Evolutionary conservation across 148 eudicot species (phyloP), one percentile per base, ranked within the genome.

Genomic region (Chenopodium suecicum): DNA sequence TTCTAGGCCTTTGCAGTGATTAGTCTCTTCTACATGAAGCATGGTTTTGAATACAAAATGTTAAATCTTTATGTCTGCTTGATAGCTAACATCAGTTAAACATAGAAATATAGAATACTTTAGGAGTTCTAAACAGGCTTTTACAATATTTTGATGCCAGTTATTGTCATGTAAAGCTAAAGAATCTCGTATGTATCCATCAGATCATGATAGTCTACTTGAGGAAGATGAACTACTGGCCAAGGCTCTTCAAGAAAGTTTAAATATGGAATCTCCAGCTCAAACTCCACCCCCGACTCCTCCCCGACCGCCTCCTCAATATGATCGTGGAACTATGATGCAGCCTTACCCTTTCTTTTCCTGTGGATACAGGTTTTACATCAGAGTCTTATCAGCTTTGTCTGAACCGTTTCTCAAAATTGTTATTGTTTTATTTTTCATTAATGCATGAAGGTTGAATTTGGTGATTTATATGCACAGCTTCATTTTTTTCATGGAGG

Each of bases 161-260:
- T 75, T 63, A 64, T 48, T 69, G 22, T 71, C 20, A 47, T 60
- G 17, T 37, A 52, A 76, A 8, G 73, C 44, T 66, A 70, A 60
- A 23, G 9, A 47, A 65, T 72, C 58, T 27, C 69, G 20, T 29
- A 19, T 34, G 37, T 47, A 32, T 73, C 63, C 56, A 27, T 74
- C 79, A 88, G 98, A 93, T 65, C 31, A 79, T 47, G 94, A 87
- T 19, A 48, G 80, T 82, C 88, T 84, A 66, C 74, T 92, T 85
- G 93, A 91, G 77, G 99, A 94, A 88, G 98, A 96, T 83, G 99
- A 96, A 85, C 88, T 76, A 81, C 93, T 96, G 56, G 98, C 98
- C 27, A 94, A 89, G 81, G 97, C 97, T 79, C 79, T 96, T 82
- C 97, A 96, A 82, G 98, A 96, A 86, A 96, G 95, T 87, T 71